Conservation (phyloP, 768 basidiomycete genomes). For the Leccinum sublutescens region DNA sequence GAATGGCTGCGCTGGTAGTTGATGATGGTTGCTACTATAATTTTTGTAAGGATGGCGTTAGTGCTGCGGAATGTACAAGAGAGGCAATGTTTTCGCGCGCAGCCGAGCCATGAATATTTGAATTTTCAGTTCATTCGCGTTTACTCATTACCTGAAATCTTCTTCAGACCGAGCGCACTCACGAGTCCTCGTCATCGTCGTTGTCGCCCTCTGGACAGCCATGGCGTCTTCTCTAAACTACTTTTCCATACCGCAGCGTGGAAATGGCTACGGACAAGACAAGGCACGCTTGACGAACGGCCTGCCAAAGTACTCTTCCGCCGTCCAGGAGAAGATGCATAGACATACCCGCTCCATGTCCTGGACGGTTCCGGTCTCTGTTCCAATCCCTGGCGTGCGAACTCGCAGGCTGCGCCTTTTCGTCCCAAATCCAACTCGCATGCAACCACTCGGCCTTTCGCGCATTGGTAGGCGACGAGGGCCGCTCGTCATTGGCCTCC, state of each 20-base stretch:
- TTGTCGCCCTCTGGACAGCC: slow-evolving; percentile 8
- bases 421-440: slow-evolving; percentile 57
- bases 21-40: too few relatives aligned
- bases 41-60: background rate
- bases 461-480: slow-evolving; percentile 62
- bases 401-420: slow-evolving; percentile 56
- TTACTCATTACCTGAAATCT: slow-evolving; percentile 14
- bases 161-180: slow-evolving; percentile 14
- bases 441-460: slow-evolving; percentile 54
- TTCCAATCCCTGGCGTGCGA: slow-evolving; percentile 60
- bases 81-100: slow-evolving; percentile 29
- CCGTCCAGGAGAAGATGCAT: slow-evolving; percentile 65
- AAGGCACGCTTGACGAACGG: slow-evolving; percentile 41
- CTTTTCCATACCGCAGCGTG: slow-evolving; percentile 45
- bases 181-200: slow-evolving; percentile 17
- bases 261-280: slow-evolving; percentile 43
- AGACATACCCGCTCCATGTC: slow-evolving; percentile 44
- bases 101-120: background rate
- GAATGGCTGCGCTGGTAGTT: slow-evolving; percentile 49
- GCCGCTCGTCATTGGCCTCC: slow-evolving; percentile 48
- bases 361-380: slow-evolving; percentile 58
- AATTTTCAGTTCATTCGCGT: slow-evolving; percentile 18
- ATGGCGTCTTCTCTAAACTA: slow-evolving; percentile 51
- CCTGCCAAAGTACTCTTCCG: slow-evolving; percentile 51
- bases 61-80: slow-evolving; percentile 27